Percentiles rank a stretch among this genome's conserved stretches.
These are phyloP conservation scores for Neofusicoccum sp. DNA, from an alignment of 2,329 filamentous ascomycete species.

Conservation along the genomic window DNA sequence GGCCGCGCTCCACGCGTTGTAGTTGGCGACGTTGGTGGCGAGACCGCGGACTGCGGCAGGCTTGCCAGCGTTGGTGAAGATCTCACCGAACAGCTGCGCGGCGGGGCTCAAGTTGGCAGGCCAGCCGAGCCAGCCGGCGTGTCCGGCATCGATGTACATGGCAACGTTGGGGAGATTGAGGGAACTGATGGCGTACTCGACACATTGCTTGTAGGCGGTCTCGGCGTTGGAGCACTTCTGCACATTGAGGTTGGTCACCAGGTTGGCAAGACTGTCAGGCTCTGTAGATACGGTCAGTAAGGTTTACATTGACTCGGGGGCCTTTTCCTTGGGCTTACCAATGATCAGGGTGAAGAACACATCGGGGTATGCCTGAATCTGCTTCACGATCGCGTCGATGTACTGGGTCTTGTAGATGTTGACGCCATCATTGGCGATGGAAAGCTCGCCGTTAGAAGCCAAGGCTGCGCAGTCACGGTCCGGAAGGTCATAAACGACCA, in stretches of 20 bases:
- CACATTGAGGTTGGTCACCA: slow-evolving; percentile 62
- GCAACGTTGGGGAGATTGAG: slow-evolving; percentile 64
- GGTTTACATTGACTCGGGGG: not conserved
- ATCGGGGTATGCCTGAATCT: slow-evolving; percentile 58
- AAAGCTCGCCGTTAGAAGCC: slow-evolving; percentile 65
- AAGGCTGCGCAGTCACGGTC: slow-evolving; percentile 66
- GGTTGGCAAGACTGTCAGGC: slow-evolving; percentile 63
- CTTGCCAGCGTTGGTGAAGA: slow-evolving; percentile 52
- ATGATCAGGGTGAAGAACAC: slow-evolving; percentile 54
- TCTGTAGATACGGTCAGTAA: slow-evolving; percentile 36
- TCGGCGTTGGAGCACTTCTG: slow-evolving; percentile 58
- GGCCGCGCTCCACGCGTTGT: slow-evolving; percentile 56
- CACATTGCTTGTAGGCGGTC: slow-evolving; percentile 57
- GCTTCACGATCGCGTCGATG: slow-evolving; percentile 57
- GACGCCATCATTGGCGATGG: slow-evolving; percentile 55
- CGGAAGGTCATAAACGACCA: slow-evolving; percentile 66
- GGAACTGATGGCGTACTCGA: slow-evolving; percentile 58
- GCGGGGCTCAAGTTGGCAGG: slow-evolving; percentile 59
- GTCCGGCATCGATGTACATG: slow-evolving; percentile 66
- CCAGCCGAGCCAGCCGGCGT: slow-evolving; percentile 68
- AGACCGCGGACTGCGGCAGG: slow-evolving; percentile 55
- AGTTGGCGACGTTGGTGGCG: slow-evolving; percentile 62
- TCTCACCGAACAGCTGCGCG: slow-evolving; percentile 49
- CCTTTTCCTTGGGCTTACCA: slow-evolving; percentile 35
- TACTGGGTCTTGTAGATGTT: slow-evolving; percentile 55